Conservation (phyloP, 768 basidiomycete genomes). For the Mycena haematopus region DNA sequence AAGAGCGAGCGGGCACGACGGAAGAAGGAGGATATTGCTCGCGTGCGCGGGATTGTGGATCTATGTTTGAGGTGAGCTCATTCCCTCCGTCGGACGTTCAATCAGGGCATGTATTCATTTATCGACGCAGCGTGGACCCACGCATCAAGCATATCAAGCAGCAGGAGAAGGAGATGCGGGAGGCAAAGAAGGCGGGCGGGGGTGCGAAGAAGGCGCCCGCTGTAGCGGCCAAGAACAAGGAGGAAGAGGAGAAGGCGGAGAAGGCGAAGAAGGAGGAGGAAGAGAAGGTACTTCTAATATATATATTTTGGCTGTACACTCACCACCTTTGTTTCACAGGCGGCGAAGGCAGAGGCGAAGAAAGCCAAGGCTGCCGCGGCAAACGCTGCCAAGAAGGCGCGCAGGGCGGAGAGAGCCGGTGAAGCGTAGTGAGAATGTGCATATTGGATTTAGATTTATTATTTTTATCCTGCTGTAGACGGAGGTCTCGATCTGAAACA, state of each 20-base stretch:
- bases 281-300: constrained; percentile 67
- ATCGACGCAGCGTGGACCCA: constrained; percentile 66
- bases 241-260: constrained; percentile 69
- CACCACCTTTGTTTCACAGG: constrained; percentile 12
- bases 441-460: background rate
- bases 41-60: constrained; percentile 88
- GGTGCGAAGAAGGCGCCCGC: constrained; percentile 50
- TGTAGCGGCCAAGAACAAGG: constrained; percentile 75
- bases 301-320: background rate
- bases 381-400: constrained; percentile 89
- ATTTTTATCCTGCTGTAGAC: no score
- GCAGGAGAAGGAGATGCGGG: constrained; percentile 92
- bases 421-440: background rate
- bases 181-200: constrained; percentile 79
- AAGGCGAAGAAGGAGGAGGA: constrained; percentile 83
- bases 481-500: no score
- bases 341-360: constrained; percentile 72
- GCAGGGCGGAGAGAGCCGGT: constrained; percentile 21
- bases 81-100: background rate
- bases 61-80: constrained; percentile 61
- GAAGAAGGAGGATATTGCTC: constrained; percentile 97
- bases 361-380: constrained; percentile 87
- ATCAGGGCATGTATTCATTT: no score
- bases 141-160: constrained; percentile 97
- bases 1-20: constrained; percentile 93